Evolutionary conservation across 1,139 yeast species (phyloP), one percentile per base, ranked within the genome.

Genomic region (Sugiyamaella pinicola): DNA sequence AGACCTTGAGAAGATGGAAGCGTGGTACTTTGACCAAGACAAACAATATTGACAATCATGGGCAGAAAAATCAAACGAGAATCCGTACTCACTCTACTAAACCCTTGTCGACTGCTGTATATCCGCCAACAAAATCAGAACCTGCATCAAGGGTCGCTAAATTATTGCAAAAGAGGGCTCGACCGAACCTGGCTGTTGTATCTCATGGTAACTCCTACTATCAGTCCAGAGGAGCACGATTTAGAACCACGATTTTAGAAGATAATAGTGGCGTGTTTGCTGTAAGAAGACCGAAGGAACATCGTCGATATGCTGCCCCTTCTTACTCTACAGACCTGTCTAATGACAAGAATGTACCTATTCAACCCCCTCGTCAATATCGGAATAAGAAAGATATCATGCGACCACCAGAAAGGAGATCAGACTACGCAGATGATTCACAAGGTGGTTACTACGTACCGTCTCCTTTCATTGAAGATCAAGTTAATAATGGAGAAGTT

Each of bases 261-360:
- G 44, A 21, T n/a, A 41, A 47, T 1, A 53, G 50, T 33, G 58
- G 58, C n/a, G 17, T 31, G 13, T 51, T 48, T 44, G 52, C 56
- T 15, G 28, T 52, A 17, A 38, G 52, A 26, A 31, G 52, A 34
- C 44, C 44, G n/a, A 35, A 10, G 28, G 44, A 40, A 5, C 10
- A 18, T 15, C 39, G 24, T 35, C 19, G 22, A 35, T 18, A 17
- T 8, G 22, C 7, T 15, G 22, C 4, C 7, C 39, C 12, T 3
- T 17, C 10, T 2, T 4, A 9, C 22, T 17, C 39, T 17, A 4
- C 12, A 24, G 9, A 24, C 12, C 12, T 13, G 15, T n/a, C n/a
- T n/a, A n/a, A n/a, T n/a, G n/a, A n/a, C n/a, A n/a, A n/a, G n/a
- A n/a, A n/a, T n/a, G n/a, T n/a, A n/a, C 39, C 39, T 17, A 18